phyloP scores from a whole-genome alignment of 352 stramenopile genomes.

The Globisporangium okanoganense region DNA sequence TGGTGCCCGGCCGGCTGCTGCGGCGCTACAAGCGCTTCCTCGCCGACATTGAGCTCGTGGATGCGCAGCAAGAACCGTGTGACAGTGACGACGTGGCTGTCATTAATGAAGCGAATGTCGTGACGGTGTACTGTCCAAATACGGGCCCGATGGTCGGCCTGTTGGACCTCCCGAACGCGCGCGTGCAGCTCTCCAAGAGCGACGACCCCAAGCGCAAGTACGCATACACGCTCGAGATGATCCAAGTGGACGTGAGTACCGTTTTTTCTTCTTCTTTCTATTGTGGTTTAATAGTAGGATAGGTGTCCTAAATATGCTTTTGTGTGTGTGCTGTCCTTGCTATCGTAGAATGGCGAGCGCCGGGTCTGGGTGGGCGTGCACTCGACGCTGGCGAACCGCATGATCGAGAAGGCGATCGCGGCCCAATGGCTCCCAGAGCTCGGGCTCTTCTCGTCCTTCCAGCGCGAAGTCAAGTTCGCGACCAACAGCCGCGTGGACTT shows the following conservation, averaged over 20 bases:
- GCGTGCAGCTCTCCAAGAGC: constrained; percentile 77
- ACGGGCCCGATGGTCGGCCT: constrained; percentile 80
- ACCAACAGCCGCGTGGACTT: constrained; percentile 85
- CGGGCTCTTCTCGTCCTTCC: constrained; percentile 43
- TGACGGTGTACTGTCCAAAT: constrained; percentile 84
- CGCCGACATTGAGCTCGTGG: constrained; percentile 62
- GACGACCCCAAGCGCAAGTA: constrained; percentile 79
- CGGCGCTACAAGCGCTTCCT: constrained; percentile 84
- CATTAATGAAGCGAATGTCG: constrained; percentile 17
- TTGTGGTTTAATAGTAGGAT: background rate
- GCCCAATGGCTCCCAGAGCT: constrained; percentile 68
- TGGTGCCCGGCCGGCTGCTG: constrained; percentile 54
- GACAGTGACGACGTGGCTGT: background rate
- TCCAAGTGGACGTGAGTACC: constrained; percentile 66
- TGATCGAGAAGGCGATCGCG: constrained; percentile 64
- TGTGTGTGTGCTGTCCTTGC: background rate
- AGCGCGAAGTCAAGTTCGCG: constrained; percentile 75
- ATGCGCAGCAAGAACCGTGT: background rate
- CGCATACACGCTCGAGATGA: constrained; percentile 81
- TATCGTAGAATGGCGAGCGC: constrained; percentile 57
- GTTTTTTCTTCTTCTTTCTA: background rate
- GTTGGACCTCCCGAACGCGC: constrained; percentile 56
- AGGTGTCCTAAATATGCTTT: background rate
- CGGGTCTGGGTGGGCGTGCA: constrained; percentile 79
- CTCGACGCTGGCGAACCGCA: constrained; percentile 70